Evolutionary conservation across 1,284 basidiomycete species (phyloP), one percentile per base, ranked within the genome.

Genomic region (Cryptococcus depauperatus): DNA sequence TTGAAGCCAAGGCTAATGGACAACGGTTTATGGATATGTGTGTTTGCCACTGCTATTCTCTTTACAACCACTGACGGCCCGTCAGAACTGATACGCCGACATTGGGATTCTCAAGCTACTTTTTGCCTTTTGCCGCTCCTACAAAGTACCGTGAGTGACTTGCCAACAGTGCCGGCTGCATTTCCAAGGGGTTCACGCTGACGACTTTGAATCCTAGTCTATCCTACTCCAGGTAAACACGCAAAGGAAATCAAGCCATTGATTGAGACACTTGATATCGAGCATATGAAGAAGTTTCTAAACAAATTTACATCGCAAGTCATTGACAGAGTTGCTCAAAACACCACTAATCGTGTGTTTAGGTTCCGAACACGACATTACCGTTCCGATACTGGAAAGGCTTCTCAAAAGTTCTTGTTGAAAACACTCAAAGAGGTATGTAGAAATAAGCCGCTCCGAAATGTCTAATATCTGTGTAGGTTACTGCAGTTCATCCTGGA

Each of bases 21-120:
- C 56, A 53, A 35, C 58, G 78, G 45, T 91, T 90, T 76, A 85
- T 91, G 72, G 89, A 92, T 68, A 78, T 92, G 87, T 91, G 68
- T 69, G 74, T 57, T 47, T 29, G 32, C 22, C 11, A 18, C 27
- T 29, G 11, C 16, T 19, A 10, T 19, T 7, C 11, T 11, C 19
- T 22, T 23, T 6, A 14, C 7, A 14, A 30, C 2, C 2, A n/a
- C 37, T 41, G 19, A 35, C 51, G 48, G 18, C 62, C 46, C 44
- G 34, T 47, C 16, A 90, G 86, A 41, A 89, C 87, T 39, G 85
- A 90, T 40, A 78, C 83, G 21, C 78, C 71, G n/a, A 74, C 71
- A n/a, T 58, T 72, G 23, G 73, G 69, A 9, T 58, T 70, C 53
- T 56, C 63, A 14, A 58, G 54, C 44, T 64, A 63, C 51, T 51